Base-by-base conservation (phyloP, 768 basidiomycete species). In the Strobilomyces confusus region DNA sequence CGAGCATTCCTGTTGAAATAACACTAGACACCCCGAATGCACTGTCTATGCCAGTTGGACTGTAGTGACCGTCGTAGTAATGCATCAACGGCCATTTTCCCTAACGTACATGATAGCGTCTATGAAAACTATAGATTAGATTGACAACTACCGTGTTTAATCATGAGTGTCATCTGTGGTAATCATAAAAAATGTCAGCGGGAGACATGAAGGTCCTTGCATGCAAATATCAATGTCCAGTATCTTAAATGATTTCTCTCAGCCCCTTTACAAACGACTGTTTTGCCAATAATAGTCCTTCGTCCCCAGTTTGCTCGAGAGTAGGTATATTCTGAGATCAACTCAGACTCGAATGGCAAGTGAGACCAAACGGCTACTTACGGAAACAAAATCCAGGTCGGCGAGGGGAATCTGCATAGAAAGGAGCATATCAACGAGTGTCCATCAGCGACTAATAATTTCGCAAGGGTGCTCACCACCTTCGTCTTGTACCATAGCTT, bases 341-440 rank as follows among this genome's bases (percentile, higher is more conserved):
- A 12, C 4, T 55, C 23, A 64, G 45, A 36, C n/a, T 4, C 5
- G 29, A 14, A 44, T 12, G 9, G 23, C 12, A 29, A 37, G 32
- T 1, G 11, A 2, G 17, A 19, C 37, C 30, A 12, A 9, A 13
- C 5, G 25, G 26, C 9, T 5, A 67, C 80, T 49, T 52, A 82
- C 84, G 33, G 86, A 84, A 54, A 81, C 78, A 55, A 88, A 85
- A 66, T 89, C 87, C 80, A 87, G 85, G 58, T 89, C 81, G 19
- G 38, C 44, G 20, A 65, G 60, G 22, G 60, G 51, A 43, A 17
- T 6, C 63, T 65, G 25, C n/a, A 17, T 20, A 34, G 20, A 36
- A 42, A 42, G 1, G 7, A 26, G 13, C 6, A 9, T 11, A 51
- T 48, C 25, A 52, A 52, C 6, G 4, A 4, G 12, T 3, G n/a